phyloP scores from a whole-genome alignment of 768 basidiomycete species.

The Russula dissimulans region DNA sequence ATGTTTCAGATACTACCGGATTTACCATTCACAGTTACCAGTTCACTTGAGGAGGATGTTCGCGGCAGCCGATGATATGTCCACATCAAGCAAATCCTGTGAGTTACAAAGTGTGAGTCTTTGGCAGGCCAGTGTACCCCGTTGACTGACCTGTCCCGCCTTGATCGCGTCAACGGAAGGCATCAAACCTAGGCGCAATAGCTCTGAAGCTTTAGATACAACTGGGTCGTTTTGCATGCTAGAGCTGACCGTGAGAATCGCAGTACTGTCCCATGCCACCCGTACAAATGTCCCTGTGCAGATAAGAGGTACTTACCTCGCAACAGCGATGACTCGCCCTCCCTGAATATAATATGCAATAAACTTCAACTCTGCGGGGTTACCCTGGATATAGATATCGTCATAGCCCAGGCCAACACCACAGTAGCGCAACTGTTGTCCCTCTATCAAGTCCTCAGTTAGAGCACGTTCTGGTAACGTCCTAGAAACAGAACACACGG shows the following conservation, averaged over 20 bases:
- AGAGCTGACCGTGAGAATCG: background rate
- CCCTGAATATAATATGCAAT: conserved; percentile 69
- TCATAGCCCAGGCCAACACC: conserved; percentile 66
- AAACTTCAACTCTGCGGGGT: conserved; percentile 75
- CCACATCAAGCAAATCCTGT: conserved; percentile 27
- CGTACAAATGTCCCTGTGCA: background rate
- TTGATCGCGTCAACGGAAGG: conserved; percentile 65
- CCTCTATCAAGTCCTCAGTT: conserved; percentile 38
- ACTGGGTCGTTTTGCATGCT: conserved; percentile 81
- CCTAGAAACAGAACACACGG: conserved; percentile 37
- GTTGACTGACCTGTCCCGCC: conserved; percentile 51
- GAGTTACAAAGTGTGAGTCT: background rate
- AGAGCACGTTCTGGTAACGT: background rate
- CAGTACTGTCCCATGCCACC: too few relatives aligned
- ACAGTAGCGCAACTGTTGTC: conserved; percentile 79
- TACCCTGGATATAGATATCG: conserved; percentile 69
- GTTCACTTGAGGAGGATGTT: conserved; percentile 11
- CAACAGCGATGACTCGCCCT: conserved; percentile 57
- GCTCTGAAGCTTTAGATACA: conserved; percentile 67
- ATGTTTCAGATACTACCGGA: background rate
- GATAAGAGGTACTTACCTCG: conserved; percentile 35
- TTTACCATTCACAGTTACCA: background rate
- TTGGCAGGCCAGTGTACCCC: background rate
- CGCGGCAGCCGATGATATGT: conserved; percentile 24
- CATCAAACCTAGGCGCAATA: conserved; percentile 73